These are phyloP conservation scores for Cutaneotrichosporon arboriforme DNA, from an alignment of 1,284 basidiomycete genomes.

Conservation along the genomic window DNA sequence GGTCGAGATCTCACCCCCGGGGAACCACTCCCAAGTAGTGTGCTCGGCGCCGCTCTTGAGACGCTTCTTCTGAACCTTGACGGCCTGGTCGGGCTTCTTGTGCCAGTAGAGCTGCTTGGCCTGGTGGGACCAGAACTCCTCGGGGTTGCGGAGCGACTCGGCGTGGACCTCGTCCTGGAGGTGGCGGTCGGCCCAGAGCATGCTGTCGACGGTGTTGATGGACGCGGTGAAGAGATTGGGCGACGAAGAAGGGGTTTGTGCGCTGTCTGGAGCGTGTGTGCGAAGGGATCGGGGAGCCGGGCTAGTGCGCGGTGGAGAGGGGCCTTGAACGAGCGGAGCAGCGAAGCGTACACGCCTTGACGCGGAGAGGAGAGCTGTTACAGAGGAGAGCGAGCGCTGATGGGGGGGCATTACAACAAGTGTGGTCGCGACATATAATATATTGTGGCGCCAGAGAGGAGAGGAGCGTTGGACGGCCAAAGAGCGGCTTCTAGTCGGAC, in stretches of 20 bases:
- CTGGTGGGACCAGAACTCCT: constrained; percentile 20
- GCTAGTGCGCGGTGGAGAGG: background rate
- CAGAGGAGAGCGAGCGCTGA: too few relatives aligned
- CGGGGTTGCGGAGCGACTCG: constrained; percentile 17
- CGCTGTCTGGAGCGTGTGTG: background rate
- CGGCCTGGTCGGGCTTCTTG: constrained; percentile 14
- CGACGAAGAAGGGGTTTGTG: too few relatives aligned
- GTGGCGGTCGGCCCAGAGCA: constrained; percentile 1
- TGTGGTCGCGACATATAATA: background rate
- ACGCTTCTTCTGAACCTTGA: constrained; percentile 5
- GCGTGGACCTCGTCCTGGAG: constrained; percentile 20
- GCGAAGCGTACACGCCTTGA: constrained; percentile 1
- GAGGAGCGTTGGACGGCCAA: too few relatives aligned
- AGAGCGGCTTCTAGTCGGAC: too few relatives aligned
- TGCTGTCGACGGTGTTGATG: background rate
- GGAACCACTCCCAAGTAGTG: constrained; percentile 23
- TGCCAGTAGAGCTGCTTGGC: constrained; percentile 22
- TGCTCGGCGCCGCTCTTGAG: constrained; percentile 11
- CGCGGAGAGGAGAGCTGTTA: background rate
- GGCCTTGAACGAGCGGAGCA: constrained; percentile 1
- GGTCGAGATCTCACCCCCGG: constrained; percentile 20
- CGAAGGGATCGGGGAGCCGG: background rate
- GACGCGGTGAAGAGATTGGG: background rate
- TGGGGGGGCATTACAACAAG: too few relatives aligned
- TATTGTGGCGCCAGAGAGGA: background rate